Evolutionary conservation across 345 rosid genomes (phyloP).

Genomic region (Salix exigua): DNA sequence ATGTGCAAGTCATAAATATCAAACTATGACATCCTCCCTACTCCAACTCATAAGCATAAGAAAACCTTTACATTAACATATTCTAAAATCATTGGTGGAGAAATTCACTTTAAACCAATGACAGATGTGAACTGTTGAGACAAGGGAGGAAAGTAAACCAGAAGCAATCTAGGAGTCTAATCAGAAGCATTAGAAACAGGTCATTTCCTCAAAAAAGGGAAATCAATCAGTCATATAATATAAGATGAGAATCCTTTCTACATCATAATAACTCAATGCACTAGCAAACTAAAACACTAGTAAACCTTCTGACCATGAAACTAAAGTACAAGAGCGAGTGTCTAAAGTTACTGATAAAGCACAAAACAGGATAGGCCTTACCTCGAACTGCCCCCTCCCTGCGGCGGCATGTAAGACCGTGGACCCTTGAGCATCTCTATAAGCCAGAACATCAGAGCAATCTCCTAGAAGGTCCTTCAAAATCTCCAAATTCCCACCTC

Average conservation of each 20-base stretch:
- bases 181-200: neutral
- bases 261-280: neutral
- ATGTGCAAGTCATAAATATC: neutral
- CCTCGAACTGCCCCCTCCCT: conserved; percentile 79
- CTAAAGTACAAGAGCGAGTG: neutral
- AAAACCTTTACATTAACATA: neutral
- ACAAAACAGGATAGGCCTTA: conserved; percentile 21
- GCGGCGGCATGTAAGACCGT: conserved; percentile 78
- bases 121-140: neutral
- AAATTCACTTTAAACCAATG: neutral
- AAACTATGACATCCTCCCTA: neutral
- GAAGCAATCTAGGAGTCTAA: neutral
- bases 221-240: neutral
- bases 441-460: conserved; percentile 40
- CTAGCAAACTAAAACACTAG: neutral
- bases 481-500: conserved; percentile 83
- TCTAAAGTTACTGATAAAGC: neutral
- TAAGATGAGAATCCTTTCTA: neutral
- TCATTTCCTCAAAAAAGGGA: neutral
- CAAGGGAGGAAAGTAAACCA: neutral
- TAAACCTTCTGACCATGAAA: neutral
- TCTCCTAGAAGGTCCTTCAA: conserved; percentile 41
- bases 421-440: conserved; percentile 60
- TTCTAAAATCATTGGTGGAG: neutral
- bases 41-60: neutral